Evolutionary conservation across 2,329 filamentous ascomycete species (phyloP).

Genomic region (Alternaria sp.): DNA sequence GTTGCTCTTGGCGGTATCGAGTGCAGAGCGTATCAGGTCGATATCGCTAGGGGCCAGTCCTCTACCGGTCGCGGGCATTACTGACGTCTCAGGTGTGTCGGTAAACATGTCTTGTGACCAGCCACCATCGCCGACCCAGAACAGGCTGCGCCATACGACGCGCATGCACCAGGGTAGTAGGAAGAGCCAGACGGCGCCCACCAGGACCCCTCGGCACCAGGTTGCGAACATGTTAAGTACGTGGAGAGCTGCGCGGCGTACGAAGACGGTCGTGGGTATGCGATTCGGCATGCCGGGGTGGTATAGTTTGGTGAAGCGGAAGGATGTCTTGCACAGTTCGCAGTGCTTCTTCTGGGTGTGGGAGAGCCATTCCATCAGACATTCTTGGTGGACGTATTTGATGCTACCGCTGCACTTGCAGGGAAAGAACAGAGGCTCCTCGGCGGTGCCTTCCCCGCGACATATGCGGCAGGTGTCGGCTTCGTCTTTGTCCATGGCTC

Average conservation of each 20-base stretch:
- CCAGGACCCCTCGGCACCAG: slow-evolving; percentile 79
- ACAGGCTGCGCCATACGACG: slow-evolving; percentile 88
- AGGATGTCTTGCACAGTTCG: slow-evolving; percentile 98
- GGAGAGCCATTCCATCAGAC: slow-evolving; percentile 97
- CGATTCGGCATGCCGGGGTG: slow-evolving; percentile 88
- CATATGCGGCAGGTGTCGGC: slow-evolving; percentile 96
- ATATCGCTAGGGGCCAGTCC: slow-evolving; percentile 15
- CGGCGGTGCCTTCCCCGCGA: slow-evolving; percentile 79
- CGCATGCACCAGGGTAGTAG: slow-evolving; percentile 91
- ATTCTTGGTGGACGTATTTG: slow-evolving; percentile 97
- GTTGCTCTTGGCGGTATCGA: slow-evolving; percentile 25
- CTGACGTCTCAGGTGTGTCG: slow-evolving; percentile 13
- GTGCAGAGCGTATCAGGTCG: slow-evolving; percentile 24
- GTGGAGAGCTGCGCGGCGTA: slow-evolving; percentile 79
- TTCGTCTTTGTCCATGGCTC: slow-evolving; percentile 53
- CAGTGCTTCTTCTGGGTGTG: slow-evolving; percentile 99
- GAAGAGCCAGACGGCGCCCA: slow-evolving; percentile 85
- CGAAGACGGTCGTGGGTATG: slow-evolving; percentile 80
- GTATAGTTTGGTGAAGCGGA: slow-evolving; percentile 98
- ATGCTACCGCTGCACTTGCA: slow-evolving; percentile 99
- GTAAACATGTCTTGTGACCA: slow-evolving; percentile 58
- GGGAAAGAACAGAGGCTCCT: slow-evolving; percentile 92
- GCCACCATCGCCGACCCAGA: slow-evolving; percentile 88
- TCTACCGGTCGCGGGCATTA: background rate
- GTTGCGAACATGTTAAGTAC: slow-evolving; percentile 72